Base-by-base conservation (phyloP, 495 filamentous ascomycete species). In the Cercophora scortea region DNA sequence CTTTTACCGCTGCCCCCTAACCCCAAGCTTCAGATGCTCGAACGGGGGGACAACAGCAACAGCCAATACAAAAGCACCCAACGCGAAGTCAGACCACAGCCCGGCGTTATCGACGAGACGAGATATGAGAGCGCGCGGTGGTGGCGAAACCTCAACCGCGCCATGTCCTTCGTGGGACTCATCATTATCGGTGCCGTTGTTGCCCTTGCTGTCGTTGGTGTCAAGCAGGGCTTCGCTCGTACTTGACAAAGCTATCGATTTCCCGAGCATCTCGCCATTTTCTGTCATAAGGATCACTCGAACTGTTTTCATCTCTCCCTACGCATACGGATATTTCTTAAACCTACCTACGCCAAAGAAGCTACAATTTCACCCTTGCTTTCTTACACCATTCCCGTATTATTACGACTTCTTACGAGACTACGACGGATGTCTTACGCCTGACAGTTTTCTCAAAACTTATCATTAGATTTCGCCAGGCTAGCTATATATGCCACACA, bases 81-180 rank as follows among this genome's bases (percentile, higher is more conserved):
- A 18, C 71, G 75, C 50, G 74, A 73, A 39, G 57, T 68, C 69
- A 57, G 73, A 63, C 54, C 61, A 73, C 44, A 61, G 59, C 42
- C 59, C 61, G 32, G 59, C 17, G 25, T 52, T 36, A 40, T 81
- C 18, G 83, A 89, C 56, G 80, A 83, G 45, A 74, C 74, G 39
- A 77, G 79, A 46, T 89, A 88, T 63, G 78, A 88, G 59, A 96
- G 89, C 63, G 89, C 89, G 11, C 77, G 80, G 38, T 96, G 92
- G 90, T 97, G 93, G 93, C 79, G 93, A 53, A 87, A 81, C 53
- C 74, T 96, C 43, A 98, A 98, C 67, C 84, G 90, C 41, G 79
- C 84, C 61, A 91, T 98, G 89, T 82, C 83, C 47, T 68, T 87
- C 40, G 60, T 94, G 45, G 93, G 93, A 13, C 62, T 93, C 12